Evolutionary conservation across 345 rosid genomes (phyloP), one percentile per base, ranked within the genome.

Genomic region (Kandelia obovata): DNA sequence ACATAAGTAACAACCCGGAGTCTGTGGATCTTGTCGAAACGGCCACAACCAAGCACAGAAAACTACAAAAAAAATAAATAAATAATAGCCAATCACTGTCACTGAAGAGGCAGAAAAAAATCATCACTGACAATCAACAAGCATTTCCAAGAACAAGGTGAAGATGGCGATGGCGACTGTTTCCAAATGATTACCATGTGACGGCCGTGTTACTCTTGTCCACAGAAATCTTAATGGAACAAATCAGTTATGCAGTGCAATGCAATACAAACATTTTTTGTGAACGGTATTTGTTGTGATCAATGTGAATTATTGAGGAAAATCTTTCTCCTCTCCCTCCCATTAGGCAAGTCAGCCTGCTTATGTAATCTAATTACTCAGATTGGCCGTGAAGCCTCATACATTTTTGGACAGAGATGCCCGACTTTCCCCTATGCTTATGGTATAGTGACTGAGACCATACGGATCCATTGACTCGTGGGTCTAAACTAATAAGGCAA

Each of bases 201-300:
- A 80, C 61, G 75, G 73, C 75, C 91, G 80, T 80, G 84, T 73
- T 81, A 75, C 83, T 66, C 72, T 70, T 79, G 85, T 72, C 87
- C 56, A 46, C 58, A 58, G 51, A 63, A 39, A 19, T n/a, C 67
- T 66, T 30, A 31, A 56, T 58, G 55, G 26, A 55, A 73, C 75
- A 80, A 79, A 76, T 53, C 64, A 19, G 35, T 34, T 67, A 74
- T 13, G 49, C 17, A 21, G 11, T 13, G 49, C 49, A 13, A 3
- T 2, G 53, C 49, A 69, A 26, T 55, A 2, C 9, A 10, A 71
- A 43, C 61, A 58, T 56, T 35, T 31, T 8, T 9, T 4, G 10
- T 43, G 47, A 66, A 19, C 7, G 16, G 9, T 6, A 10, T 23
- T 23, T 37, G 10, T 27, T 39, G 2, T 53, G 25, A 39, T 25